phyloP scores from a whole-genome alignment of 1,284 basidiomycete genomes.

The Ceratobasidium sp. region DNA sequence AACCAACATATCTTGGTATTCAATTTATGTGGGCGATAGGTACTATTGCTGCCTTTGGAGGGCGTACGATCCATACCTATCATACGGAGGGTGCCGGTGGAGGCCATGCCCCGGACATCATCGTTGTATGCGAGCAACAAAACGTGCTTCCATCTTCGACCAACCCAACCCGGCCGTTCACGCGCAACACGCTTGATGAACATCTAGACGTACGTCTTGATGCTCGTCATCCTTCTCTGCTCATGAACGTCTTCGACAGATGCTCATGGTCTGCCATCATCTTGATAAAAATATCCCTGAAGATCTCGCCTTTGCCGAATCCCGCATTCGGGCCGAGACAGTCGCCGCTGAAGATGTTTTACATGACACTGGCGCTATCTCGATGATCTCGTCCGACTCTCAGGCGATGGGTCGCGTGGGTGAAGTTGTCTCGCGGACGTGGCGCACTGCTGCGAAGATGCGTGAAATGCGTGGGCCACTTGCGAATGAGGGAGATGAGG shows the following conservation, averaged over 20 bases:
- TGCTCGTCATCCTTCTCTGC: background rate
- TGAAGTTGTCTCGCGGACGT: constrained; percentile 93
- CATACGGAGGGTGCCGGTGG: constrained; percentile 96
- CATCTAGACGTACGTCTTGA: constrained; percentile 82
- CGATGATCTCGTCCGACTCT: constrained; percentile 95
- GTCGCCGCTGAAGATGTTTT: constrained; percentile 98
- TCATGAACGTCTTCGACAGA: constrained; percentile 24
- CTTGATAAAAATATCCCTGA: constrained; percentile 90
- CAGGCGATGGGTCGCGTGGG: constrained; percentile 99
- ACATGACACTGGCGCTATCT: constrained; percentile 94
- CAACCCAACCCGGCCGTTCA: constrained; percentile 95
- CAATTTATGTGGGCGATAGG: constrained; percentile 60
- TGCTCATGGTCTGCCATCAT: constrained; percentile 79
- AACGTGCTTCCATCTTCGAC: constrained; percentile 98
- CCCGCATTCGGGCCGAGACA: constrained; percentile 95
- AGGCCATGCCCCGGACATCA: constrained; percentile 98
- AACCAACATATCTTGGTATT: background rate
- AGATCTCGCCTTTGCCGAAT: constrained; percentile 97
- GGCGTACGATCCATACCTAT: constrained; percentile 97
- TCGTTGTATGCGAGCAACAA: constrained; percentile 89
- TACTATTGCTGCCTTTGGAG: constrained; percentile 91
- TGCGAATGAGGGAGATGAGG: constrained; percentile 70
- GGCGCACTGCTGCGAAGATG: constrained; percentile 98
- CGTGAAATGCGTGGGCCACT: constrained; percentile 82
- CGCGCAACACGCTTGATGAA: constrained; percentile 94